Conservation (phyloP, 768 basidiomycete genomes). For the Dioszegia crocea region DNA sequence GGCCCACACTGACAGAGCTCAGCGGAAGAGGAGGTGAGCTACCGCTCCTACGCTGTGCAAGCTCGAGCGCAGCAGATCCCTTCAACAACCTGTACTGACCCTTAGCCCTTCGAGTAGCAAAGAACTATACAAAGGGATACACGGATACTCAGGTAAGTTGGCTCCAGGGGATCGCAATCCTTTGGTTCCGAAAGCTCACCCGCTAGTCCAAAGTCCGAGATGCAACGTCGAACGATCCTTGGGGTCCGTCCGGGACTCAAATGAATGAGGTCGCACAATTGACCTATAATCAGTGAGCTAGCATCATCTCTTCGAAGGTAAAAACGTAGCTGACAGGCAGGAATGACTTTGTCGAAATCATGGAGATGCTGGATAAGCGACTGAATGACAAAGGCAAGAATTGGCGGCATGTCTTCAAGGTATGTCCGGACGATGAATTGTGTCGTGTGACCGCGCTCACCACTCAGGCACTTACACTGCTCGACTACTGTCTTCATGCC, state of each 20-base stretch:
- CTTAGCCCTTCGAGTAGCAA: constrained; percentile 74
- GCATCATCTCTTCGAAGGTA: not conserved
- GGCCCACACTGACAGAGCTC: constrained; percentile 9
- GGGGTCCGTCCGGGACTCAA: constrained; percentile 94
- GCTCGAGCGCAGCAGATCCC: not conserved
- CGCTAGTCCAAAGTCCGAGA: constrained; percentile 87
- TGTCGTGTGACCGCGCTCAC: constrained; percentile 35
- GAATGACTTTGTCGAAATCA: constrained; percentile 96
- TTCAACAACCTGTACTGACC: constrained; percentile 11
- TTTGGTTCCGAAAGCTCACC: not conserved
- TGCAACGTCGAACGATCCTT: constrained; percentile 95
- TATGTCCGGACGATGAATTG: constrained; percentile 41
- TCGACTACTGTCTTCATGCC: constrained; percentile 92
- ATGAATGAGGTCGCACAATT: constrained; percentile 99
- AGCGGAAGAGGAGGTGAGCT: constrained; percentile 45
- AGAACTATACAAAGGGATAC: constrained; percentile 84
- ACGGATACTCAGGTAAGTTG: constrained; percentile 60
- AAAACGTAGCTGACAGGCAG: constrained; percentile 50
- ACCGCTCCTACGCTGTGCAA: not conserved
- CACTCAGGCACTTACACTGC: constrained; percentile 69
- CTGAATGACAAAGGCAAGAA: constrained; percentile 96
- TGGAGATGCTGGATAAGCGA: constrained; percentile 99
- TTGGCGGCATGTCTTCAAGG: constrained; percentile 99
- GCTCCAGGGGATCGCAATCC: too few relatives aligned
- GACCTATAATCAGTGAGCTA: constrained; percentile 88